Percentiles rank a stretch among this genome's conserved stretches.
Evolutionary conservation across 225 moss, liverwort and hornwort genomes (phyloP).

Genomic region (Pseudoscleropodium purum): DNA sequence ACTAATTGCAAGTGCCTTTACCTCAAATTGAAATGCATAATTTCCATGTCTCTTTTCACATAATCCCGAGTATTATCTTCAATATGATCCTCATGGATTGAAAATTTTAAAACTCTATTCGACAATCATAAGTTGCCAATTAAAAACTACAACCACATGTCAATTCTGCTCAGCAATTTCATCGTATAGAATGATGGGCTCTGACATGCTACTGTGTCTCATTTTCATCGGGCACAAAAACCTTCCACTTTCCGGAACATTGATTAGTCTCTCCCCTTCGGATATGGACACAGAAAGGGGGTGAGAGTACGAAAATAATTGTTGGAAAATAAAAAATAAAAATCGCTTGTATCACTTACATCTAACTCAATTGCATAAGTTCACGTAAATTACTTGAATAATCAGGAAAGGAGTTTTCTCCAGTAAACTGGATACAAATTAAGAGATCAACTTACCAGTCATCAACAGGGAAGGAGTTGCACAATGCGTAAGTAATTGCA

Average conservation of each 20-base stretch:
- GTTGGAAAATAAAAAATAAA: background rate
- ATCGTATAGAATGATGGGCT: background rate
- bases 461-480: constrained; percentile 80
- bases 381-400: background rate
- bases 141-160: background rate
- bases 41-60: background rate
- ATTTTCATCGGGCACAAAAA: background rate
- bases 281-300: background rate
- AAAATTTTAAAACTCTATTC: background rate
- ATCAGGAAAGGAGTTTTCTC: background rate
- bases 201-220: background rate
- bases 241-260: background rate
- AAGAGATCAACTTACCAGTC: constrained; percentile 62
- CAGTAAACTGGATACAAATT: background rate
- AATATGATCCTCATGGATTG: background rate
- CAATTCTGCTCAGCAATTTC: background rate
- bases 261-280: background rate
- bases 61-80: background rate
- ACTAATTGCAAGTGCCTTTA: background rate
- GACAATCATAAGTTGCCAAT: background rate
- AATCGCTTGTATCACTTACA: background rate
- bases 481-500: constrained; percentile 70
- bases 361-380: background rate
- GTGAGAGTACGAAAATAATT: background rate
- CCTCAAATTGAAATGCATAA: background rate